These are phyloP conservation scores for Pachysandra terminalis DNA, from an alignment of 164 flowering plant species.

Conservation along the genomic window DNA sequence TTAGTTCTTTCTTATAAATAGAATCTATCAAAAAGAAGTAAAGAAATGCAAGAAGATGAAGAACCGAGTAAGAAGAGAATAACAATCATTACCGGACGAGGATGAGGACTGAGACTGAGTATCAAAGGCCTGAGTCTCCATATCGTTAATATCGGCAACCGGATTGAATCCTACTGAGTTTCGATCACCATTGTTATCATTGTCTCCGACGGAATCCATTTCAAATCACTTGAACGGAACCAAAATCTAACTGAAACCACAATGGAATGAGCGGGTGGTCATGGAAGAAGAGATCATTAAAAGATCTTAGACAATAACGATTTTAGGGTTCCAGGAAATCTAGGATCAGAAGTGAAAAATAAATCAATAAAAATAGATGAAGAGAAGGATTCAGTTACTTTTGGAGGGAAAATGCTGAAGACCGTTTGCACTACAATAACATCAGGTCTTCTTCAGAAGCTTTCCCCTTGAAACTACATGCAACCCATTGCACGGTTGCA, in stretches of 20 bases:
- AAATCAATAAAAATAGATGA: too few relatives aligned
- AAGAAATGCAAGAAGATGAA: neutral
- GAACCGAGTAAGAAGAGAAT: neutral
- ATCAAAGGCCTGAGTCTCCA: constrained; percentile 8
- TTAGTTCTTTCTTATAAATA: neutral
- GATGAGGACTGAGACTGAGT: neutral
- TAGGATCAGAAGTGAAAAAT: too few relatives aligned
- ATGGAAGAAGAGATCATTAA: neutral
- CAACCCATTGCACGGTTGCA: too few relatives aligned
- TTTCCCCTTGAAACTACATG: too few relatives aligned
- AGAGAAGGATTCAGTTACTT: too few relatives aligned
- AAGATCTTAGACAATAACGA: neutral
- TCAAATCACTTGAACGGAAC: constrained; percentile 1
- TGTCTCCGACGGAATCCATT: constrained; percentile 23
- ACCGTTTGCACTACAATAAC: too few relatives aligned
- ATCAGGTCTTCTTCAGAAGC: too few relatives aligned
- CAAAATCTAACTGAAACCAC: neutral
- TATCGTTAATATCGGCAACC: neutral
- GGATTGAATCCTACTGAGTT: neutral
- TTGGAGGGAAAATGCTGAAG: too few relatives aligned
- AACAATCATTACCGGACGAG: constrained; percentile 10
- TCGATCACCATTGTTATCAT: neutral
- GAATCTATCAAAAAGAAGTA: too few relatives aligned
- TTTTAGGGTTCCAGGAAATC: too few relatives aligned
- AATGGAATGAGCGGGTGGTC: neutral